These are phyloP conservation scores for Cladosporium oxysporum DNA, from an alignment of 2,329 filamentous ascomycete genomes.

Conservation along the genomic window DNA sequence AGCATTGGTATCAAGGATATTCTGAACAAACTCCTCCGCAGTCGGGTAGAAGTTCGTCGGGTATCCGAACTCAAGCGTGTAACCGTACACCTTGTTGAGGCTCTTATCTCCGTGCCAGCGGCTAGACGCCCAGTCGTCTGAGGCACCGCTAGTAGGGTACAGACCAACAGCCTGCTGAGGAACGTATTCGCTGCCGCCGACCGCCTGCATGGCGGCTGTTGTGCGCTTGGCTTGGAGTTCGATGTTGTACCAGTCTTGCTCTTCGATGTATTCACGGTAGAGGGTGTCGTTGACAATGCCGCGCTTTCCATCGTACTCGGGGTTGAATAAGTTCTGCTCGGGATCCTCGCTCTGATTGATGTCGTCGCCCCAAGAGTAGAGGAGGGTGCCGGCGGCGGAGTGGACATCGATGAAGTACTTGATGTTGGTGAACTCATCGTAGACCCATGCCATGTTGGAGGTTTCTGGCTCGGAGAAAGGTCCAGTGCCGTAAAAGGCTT, in stretches of 20 bases:
- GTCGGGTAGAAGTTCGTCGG: constrained; percentile 46
- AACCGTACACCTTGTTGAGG: constrained; percentile 44
- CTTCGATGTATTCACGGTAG: constrained; percentile 48
- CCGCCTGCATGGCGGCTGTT: constrained; percentile 40
- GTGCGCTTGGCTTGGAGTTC: constrained; percentile 38
- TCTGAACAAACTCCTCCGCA: constrained; percentile 41
- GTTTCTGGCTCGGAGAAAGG: constrained; percentile 60
- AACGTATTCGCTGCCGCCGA: constrained; percentile 40
- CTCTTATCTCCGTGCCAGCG: constrained; percentile 40
- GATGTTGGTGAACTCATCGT: constrained; percentile 53
- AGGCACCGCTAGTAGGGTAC: constrained; percentile 42
- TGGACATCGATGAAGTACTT: constrained; percentile 63
- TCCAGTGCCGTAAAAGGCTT: constrained; percentile 54
- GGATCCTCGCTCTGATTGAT: constrained; percentile 50
- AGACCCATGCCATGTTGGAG: constrained; percentile 55
- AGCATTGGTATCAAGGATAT: constrained; percentile 46
- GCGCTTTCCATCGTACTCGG: constrained; percentile 53
- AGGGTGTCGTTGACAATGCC: constrained; percentile 56
- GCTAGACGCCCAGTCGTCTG: constrained; percentile 43
- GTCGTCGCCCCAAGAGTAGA: constrained; percentile 62
- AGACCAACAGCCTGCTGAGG: constrained; percentile 40
- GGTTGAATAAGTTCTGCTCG: constrained; percentile 56
- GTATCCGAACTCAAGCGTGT: constrained; percentile 44
- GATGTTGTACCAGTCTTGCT: constrained; percentile 38
- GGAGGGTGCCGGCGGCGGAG: constrained; percentile 54